A percentile compares a stretch with the other conserved stretches of the same genome.
phyloP scores from a whole-genome alignment of 1,284 basidiomycete genomes.

The Malassezia psittaci region DNA sequence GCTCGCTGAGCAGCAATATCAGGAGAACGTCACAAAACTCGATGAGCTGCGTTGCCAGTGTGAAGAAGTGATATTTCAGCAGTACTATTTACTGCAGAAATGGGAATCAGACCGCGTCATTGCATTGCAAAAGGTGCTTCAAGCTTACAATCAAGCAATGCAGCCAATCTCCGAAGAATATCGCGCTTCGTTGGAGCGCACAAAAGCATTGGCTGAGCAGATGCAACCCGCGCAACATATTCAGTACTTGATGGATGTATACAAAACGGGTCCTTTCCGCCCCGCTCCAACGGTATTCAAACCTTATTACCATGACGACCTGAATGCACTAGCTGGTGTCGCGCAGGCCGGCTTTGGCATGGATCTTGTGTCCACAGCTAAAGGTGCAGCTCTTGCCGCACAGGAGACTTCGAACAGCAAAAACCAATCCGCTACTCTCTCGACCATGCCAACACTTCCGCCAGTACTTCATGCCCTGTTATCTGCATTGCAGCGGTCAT shows the following conservation, averaged over 20 bases:
- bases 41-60: slow-evolving; percentile 32
- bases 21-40: slow-evolving; percentile 28
- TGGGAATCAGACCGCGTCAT: slow-evolving; percentile 38
- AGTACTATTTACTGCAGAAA: slow-evolving; percentile 30
- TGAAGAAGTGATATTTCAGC: slow-evolving; percentile 38
- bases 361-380: slow-evolving; percentile 27
- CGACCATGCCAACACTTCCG: slow-evolving; percentile 53
- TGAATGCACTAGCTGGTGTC: slow-evolving; percentile 22
- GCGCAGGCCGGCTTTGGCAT: slow-evolving; percentile 38
- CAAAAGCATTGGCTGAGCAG: slow-evolving; percentile 4
- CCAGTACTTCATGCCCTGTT: slow-evolving; percentile 65
- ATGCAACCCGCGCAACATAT: slow-evolving; percentile 13
- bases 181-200: slow-evolving; percentile 17
- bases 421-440: background rate
- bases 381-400: slow-evolving; percentile 25
- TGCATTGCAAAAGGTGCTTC: slow-evolving; percentile 34
- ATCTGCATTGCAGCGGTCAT: slow-evolving; percentile 58
- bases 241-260: slow-evolving; percentile 25
- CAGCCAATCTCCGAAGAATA: slow-evolving; percentile 17
- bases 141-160: slow-evolving; percentile 24
- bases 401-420: slow-evolving; percentile 7
- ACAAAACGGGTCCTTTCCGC: slow-evolving; percentile 35
- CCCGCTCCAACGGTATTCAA: slow-evolving; percentile 36
- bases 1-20: slow-evolving; percentile 32
- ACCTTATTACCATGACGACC: slow-evolving; percentile 45